Evolutionary conservation across 1,284 basidiomycete species (phyloP).

Genomic region (Termitomyces sp.): DNA sequence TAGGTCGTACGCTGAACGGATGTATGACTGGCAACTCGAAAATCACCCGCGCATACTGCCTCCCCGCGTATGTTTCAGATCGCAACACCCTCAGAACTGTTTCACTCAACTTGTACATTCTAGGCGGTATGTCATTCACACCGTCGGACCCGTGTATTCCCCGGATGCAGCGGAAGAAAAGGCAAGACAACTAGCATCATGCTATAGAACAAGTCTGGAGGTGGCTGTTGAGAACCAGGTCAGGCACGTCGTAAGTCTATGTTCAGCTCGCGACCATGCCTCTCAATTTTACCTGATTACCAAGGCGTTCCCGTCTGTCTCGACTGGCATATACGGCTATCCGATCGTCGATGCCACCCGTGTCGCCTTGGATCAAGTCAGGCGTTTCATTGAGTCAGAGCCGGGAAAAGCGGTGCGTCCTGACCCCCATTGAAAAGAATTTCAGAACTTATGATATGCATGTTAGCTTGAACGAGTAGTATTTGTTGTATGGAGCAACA

Average conservation of each 20-base stretch:
- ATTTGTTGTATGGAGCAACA: conserved; percentile 68
- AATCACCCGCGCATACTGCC: conserved; percentile 70
- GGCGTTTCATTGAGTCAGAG: conserved; percentile 54
- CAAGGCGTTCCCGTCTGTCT: conserved; percentile 77
- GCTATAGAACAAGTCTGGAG: conserved; percentile 67
- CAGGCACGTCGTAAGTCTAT: conserved; percentile 55
- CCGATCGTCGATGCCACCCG: conserved; percentile 69
- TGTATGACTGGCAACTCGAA: conserved; percentile 83
- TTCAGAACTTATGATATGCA: not conserved
- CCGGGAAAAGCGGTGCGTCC: conserved; percentile 42
- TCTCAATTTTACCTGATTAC: not conserved
- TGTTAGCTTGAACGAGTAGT: conserved; percentile 65
- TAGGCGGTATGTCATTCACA: conserved; percentile 79
- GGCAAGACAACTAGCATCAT: conserved; percentile 59
- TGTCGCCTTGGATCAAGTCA: conserved; percentile 58
- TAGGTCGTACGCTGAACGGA: conserved; percentile 66
- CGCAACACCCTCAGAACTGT: not conserved
- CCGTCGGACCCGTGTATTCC: conserved; percentile 84
- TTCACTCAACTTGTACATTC: conserved; percentile 16
- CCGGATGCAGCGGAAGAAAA: conserved; percentile 35
- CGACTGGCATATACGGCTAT: conserved; percentile 78
- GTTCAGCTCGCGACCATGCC: not conserved
- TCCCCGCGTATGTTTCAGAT: conserved; percentile 56
- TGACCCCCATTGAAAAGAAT: not conserved
- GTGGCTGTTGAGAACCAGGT: conserved; percentile 56